Conservation (phyloP, 768 basidiomycete genomes). For the Rhodotorula paludigena region DNA sequence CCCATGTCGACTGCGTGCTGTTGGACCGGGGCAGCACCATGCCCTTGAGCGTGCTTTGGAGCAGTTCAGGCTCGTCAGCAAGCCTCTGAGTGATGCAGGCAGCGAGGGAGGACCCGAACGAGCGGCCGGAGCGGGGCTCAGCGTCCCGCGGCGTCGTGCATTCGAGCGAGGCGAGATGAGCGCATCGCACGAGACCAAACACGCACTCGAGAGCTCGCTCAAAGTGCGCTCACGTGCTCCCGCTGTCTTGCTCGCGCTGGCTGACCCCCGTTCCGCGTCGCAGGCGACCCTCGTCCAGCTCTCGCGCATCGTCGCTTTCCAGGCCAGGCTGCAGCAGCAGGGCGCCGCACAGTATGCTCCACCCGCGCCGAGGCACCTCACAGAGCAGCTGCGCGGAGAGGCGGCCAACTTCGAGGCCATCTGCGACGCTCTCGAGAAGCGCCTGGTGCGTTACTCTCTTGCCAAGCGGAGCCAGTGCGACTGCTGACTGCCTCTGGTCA, state of each 20-base stretch:
- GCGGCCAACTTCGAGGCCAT: constrained; percentile 12
- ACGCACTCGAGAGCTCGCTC: constrained; percentile 1
- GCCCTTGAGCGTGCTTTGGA: not conserved
- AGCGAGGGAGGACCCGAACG: not conserved
- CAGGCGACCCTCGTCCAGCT: constrained; percentile 19
- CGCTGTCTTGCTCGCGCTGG: not conserved
- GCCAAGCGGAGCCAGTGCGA: too few relatives aligned
- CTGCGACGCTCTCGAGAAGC: not conserved
- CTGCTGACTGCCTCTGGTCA: not conserved
- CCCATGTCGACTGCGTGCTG: constrained; percentile 14
- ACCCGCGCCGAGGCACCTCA: not conserved
- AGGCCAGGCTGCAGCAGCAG: constrained; percentile 1
- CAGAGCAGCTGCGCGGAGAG: not conserved
- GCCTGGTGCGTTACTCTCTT: constrained; percentile 1
- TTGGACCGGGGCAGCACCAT: constrained; percentile 14
- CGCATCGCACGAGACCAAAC: not conserved
- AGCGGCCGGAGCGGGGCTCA: not conserved
- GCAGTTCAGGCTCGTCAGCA: too few relatives aligned
- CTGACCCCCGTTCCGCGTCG: not conserved
- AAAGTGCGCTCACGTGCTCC: constrained; percentile 5
- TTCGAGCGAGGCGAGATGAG: not conserved
- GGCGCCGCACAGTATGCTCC: constrained; percentile 4
- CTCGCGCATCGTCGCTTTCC: constrained; percentile 26
- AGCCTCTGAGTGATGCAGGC: not conserved
- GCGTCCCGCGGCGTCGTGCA: not conserved